phyloP scores from a whole-genome alignment of 2,329 filamentous ascomycete genomes.

The Exophiala phaeomuriformis region DNA sequence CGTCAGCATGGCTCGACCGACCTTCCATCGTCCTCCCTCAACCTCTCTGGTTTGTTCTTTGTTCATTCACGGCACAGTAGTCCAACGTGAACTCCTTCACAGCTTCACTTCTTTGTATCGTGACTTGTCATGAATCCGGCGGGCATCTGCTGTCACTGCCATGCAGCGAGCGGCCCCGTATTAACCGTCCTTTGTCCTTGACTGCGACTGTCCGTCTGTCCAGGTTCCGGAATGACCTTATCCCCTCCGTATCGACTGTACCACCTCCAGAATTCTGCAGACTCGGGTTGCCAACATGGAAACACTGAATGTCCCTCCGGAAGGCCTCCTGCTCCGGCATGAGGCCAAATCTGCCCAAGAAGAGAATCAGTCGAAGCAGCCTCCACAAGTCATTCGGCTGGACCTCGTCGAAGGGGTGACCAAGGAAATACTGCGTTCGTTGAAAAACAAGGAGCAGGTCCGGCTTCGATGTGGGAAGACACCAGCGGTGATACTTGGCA shows the following conservation, averaged over 20 bases:
- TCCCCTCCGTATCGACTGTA: background rate
- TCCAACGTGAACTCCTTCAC: conserved; percentile 10
- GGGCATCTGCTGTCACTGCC: conserved; percentile 19
- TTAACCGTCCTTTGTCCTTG: background rate
- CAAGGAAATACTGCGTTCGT: conserved; percentile 40
- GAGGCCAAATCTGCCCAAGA: conserved; percentile 1
- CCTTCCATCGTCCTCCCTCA: conserved; percentile 11
- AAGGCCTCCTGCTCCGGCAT: conserved; percentile 15
- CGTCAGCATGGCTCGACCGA: conserved; percentile 16
- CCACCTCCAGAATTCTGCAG: background rate
- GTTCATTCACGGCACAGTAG: conserved; percentile 8
- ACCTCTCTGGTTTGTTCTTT: conserved; percentile 11
- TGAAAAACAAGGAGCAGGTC: conserved; percentile 39
- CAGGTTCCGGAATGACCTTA: conserved; percentile 3
- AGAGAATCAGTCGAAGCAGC: conserved; percentile 25
- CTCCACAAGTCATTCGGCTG: conserved; percentile 42
- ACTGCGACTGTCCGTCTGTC: background rate
- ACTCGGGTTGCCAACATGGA: conserved; percentile 17
- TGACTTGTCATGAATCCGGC: conserved; percentile 17
- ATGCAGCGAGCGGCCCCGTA: conserved; percentile 14
- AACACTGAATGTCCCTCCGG: conserved; percentile 17
- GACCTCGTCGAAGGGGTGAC: conserved; percentile 40
- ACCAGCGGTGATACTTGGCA: conserved; percentile 51
- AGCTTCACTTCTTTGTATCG: conserved; percentile 8
- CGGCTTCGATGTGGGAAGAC: conserved; percentile 43